Evolutionary conservation across 164 flowering plant species (phyloP).

Genomic region (Kingdonia uniflora): DNA sequence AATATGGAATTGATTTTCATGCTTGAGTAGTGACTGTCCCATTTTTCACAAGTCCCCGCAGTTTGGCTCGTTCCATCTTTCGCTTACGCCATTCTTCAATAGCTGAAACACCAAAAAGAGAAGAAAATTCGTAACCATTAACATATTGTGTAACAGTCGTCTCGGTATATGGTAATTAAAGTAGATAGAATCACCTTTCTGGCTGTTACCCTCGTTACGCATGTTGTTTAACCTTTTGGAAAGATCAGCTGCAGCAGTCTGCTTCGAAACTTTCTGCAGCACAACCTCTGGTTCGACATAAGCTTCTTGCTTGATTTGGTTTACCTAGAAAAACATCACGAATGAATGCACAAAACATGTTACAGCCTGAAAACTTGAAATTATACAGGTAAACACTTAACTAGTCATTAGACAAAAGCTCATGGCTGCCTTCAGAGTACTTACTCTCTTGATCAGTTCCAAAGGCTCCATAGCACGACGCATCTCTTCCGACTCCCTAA

Average conservation of each 20-base stretch:
- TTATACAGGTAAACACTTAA: not conserved
- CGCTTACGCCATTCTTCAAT: constrained; percentile 96
- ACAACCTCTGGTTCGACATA: constrained; percentile 38
- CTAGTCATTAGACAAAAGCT: not conserved
- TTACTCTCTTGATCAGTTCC: constrained; percentile 75
- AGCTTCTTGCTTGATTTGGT: constrained; percentile 64
- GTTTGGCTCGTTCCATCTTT: constrained; percentile 86
- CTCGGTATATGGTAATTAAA: not conserved
- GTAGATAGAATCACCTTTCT: constrained; percentile 41
- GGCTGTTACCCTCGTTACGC: constrained; percentile 61
- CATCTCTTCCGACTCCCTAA: constrained; percentile 66
- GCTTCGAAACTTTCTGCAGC: constrained; percentile 46
- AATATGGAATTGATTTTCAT: not conserved
- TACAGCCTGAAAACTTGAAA: not conserved
- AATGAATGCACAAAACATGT: not conserved
- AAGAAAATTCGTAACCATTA: constrained; percentile 4
- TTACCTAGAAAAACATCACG: constrained; percentile 35
- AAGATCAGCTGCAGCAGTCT: constrained; percentile 70
- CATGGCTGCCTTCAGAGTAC: too few species aligned
- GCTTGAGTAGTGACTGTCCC: constrained; percentile 36
- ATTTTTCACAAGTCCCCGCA: constrained; percentile 54
- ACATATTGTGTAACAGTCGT: too few species aligned
- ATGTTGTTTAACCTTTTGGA: constrained; percentile 67
- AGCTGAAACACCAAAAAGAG: constrained; percentile 35
- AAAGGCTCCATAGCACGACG: constrained; percentile 73